Percentiles rank a stretch among this genome's conserved stretches.
Conservation (phyloP, 371 early-diverging fungal genomes). For the Fennellomyces sp. region DNA sequence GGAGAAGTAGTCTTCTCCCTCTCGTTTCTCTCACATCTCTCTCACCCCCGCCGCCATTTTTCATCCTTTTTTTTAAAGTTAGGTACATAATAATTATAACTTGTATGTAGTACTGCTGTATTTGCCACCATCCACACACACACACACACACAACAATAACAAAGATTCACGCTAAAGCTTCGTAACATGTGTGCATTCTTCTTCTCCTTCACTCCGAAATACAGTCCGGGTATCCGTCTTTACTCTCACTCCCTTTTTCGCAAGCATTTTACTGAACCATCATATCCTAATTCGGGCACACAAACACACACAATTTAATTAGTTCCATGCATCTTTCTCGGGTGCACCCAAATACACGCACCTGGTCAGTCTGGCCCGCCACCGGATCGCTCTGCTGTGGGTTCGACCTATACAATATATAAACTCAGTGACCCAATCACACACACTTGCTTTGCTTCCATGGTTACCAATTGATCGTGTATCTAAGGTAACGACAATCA, state of each 20-base stretch:
- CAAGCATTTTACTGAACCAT: slow-evolving; percentile 38
- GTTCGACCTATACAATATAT: slow-evolving; percentile 11
- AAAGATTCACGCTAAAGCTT: not conserved
- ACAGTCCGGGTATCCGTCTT: too few relatives aligned
- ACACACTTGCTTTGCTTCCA: not conserved
- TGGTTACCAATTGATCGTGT: slow-evolving; percentile 47
- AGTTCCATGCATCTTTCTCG: not conserved
- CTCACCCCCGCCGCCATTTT: not conserved
- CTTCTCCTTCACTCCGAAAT: not conserved
- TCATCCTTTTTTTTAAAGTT: not conserved
- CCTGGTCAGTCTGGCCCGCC: slow-evolving; percentile 27
- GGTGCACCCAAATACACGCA: not conserved
- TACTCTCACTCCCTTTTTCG: too few relatives aligned
- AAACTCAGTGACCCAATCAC: not conserved
- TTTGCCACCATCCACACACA: not conserved
- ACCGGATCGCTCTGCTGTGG: slow-evolving; percentile 25
- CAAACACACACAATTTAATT: not conserved
- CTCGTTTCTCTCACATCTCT: not conserved
- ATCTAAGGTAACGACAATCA: slow-evolving; percentile 18
- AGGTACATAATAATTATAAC: slow-evolving; percentile 4
- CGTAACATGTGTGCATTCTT: too few relatives aligned
- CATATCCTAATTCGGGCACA: slow-evolving; percentile 24
- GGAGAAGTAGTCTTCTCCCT: slow-evolving; percentile 10
- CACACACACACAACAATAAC: not conserved
- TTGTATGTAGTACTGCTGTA: slow-evolving; percentile 3